Conservation (phyloP, 306 rosid species). For the Biancaea sappan region DNA sequence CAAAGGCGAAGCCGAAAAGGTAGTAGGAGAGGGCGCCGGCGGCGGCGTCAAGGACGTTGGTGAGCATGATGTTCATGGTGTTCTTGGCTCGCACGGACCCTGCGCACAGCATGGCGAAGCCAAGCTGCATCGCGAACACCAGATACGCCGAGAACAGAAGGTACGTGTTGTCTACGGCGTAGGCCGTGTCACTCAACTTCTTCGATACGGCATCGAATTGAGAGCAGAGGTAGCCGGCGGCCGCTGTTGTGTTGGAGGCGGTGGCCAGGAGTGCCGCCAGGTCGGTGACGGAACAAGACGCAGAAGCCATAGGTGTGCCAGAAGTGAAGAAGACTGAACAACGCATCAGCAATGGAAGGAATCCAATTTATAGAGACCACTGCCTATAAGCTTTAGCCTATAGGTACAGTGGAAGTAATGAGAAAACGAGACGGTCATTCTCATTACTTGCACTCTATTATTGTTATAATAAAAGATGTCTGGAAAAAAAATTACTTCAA, state of each 20-base stretch:
- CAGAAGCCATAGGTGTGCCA: constrained; percentile 45
- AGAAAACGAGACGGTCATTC: too few species aligned
- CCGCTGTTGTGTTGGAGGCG: constrained; percentile 40
- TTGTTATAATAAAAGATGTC: too few species aligned
- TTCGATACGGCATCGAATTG: constrained; percentile 47
- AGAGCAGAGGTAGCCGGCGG: constrained; percentile 58
- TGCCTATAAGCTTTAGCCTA: too few species aligned
- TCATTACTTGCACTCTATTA: too few species aligned
- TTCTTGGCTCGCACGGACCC: constrained; percentile 90
- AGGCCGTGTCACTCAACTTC: constrained; percentile 48
- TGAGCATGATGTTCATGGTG: constrained; percentile 96
- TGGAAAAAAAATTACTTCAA: too few species aligned
- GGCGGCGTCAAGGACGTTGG: constrained; percentile 85
- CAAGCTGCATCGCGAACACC: constrained; percentile 93
- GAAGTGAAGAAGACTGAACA: too few species aligned
- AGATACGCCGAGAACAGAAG: constrained; percentile 83
- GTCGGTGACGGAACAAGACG: constrained; percentile 57
- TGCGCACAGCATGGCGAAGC: constrained; percentile 95
- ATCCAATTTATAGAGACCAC: not conserved
- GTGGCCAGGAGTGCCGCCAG: constrained; percentile 46
- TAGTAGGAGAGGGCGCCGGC: constrained; percentile 79
- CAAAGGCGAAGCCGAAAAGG: constrained; percentile 83
- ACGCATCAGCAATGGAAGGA: not conserved
- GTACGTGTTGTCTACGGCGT: constrained; percentile 60
- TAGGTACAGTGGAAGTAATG: too few species aligned